Evolutionary conservation across 1,284 basidiomycete genomes (phyloP).

Genomic region (Hemileia vastatrix): DNA sequence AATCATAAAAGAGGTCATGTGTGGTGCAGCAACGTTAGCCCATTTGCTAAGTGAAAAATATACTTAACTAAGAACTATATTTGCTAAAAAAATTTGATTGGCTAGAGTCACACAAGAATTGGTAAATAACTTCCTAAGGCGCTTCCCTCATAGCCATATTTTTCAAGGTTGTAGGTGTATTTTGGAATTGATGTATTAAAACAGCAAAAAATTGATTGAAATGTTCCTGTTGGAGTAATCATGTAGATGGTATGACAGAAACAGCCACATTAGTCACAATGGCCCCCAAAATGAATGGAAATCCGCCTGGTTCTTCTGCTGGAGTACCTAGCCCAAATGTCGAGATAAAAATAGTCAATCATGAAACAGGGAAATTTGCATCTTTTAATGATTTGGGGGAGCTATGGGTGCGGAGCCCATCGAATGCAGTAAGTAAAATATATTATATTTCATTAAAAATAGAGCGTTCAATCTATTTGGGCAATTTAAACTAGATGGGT

Average conservation of each 20-base stretch:
- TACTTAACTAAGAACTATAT: neutral
- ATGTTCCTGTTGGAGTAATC: neutral
- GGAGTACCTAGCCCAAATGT: conserved; percentile 3
- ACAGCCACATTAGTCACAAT: neutral
- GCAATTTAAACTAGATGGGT: neutral
- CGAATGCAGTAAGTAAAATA: conserved; percentile 6
- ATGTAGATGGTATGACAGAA: conserved; percentile 8
- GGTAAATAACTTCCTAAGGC: neutral
- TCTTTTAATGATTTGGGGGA: neutral
- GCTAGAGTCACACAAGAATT: conserved; percentile 1
- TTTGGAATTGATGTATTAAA: too few relatives aligned
- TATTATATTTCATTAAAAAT: too few relatives aligned
- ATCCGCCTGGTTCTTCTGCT: neutral
- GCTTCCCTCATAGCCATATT: neutral
- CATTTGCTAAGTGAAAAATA: too few relatives aligned
- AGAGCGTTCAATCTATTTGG: too few relatives aligned
- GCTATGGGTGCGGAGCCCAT: neutral
- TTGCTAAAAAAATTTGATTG: neutral
- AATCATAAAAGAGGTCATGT: neutral
- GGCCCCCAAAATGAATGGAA: neutral
- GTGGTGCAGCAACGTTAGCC: conserved; percentile 7
- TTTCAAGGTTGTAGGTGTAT: conserved; percentile 5
- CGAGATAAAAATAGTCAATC: conserved; percentile 1
- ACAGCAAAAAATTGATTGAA: too few relatives aligned
- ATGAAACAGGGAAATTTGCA: neutral